phyloP scores from a whole-genome alignment of 371 early-diverging fungal genomes.

The Mortierella sp. region DNA sequence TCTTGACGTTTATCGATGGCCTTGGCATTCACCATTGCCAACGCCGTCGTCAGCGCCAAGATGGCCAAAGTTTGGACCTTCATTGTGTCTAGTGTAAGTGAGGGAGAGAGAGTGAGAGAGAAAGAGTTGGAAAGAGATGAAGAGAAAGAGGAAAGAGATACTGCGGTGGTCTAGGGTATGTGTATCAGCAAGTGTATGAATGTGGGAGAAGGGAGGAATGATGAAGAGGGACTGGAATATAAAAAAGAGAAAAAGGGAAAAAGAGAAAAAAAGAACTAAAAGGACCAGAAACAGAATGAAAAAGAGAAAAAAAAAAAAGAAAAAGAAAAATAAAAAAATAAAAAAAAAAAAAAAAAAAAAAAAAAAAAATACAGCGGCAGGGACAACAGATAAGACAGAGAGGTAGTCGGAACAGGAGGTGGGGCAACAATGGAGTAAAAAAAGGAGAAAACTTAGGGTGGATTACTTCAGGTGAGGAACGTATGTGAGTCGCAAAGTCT shows the following conservation, averaged over 20 bases:
- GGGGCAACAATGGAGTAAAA: too few relatives aligned
- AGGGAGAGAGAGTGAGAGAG: slow-evolving; percentile 7
- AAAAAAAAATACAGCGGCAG: too few relatives aligned
- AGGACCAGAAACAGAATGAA: background rate
- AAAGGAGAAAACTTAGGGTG: too few relatives aligned
- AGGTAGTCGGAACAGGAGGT: too few relatives aligned
- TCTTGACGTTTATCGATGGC: background rate
- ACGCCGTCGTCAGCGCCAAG: slow-evolving; percentile 20
- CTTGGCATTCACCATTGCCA: slow-evolving; percentile 27
- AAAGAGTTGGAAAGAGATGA: slow-evolving; percentile 1
- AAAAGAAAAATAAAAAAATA: background rate
- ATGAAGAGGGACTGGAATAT: background rate
- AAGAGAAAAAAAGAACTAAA: slow-evolving; percentile 1
- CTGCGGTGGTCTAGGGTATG: slow-evolving; percentile 16
- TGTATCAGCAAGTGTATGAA: slow-evolving; percentile 7
- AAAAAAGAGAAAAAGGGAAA: background rate
- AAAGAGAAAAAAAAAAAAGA: too few relatives aligned
- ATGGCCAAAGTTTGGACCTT: slow-evolving; percentile 1
- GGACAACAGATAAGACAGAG: slow-evolving; percentile 1
- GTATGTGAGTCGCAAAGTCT: too few relatives aligned
- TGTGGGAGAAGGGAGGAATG: background rate
- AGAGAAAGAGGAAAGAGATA: background rate
- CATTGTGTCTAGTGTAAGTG: slow-evolving; percentile 9
- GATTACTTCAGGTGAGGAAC: too few relatives aligned
- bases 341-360: background rate